These are phyloP conservation scores for Dissophora ornata DNA, from an alignment of 192 early-diverging fungal species.

Conservation along the genomic window DNA sequence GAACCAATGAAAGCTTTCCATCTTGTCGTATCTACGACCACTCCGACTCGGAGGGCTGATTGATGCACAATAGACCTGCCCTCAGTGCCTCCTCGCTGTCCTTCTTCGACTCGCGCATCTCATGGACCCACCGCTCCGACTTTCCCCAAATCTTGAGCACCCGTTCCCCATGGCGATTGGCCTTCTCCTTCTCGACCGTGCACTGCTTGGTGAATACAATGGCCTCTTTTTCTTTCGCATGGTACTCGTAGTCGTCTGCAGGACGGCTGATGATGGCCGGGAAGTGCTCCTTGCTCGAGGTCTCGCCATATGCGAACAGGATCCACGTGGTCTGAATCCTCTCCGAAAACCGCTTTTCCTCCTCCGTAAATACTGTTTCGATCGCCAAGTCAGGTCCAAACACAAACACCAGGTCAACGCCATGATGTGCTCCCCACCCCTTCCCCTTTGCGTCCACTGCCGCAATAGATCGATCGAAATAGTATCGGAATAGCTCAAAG, in stretches of 20 bases:
- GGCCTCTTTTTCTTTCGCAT: constrained; percentile 19
- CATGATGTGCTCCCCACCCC: constrained; percentile 32
- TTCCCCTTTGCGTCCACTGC: constrained; percentile 6
- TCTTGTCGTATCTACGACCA: neutral
- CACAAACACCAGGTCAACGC: constrained; percentile 31
- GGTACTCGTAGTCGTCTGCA: constrained; percentile 17
- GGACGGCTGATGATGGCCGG: constrained; percentile 11
- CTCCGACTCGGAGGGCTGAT: neutral
- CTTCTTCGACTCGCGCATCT: neutral
- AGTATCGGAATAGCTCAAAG: constrained; percentile 21
- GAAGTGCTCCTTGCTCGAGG: neutral
- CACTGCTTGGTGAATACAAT: constrained; percentile 5
- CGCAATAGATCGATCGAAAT: constrained; percentile 30
- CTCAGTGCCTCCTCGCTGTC: constrained; percentile 8
- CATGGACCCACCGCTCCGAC: constrained; percentile 19
- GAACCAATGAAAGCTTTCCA: no score
- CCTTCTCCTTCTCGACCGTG: neutral
- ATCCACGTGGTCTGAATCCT: constrained; percentile 36
- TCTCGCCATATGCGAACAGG: constrained; percentile 24
- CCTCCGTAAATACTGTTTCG: constrained; percentile 12
- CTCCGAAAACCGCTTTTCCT: constrained; percentile 13
- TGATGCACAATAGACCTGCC: constrained; percentile 29
- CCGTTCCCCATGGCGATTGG: neutral
- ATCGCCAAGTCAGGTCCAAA: constrained; percentile 29
- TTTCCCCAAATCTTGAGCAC: constrained; percentile 25